These are phyloP conservation scores for Rhynchospora tenuis DNA, from an alignment of 176 grass and related monocot genomes.

Conservation along the genomic window DNA sequence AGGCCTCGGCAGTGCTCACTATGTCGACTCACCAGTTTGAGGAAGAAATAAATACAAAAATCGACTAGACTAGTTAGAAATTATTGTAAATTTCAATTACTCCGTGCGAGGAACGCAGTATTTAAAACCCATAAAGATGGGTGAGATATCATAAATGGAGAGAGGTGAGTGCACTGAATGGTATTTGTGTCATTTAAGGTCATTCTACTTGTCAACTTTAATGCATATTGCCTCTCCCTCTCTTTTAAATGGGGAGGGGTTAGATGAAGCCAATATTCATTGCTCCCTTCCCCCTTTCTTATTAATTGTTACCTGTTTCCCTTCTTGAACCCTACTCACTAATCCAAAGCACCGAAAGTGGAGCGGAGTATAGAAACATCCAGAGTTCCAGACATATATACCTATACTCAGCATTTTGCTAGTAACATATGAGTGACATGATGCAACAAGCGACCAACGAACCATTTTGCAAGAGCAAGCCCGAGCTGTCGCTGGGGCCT, in stretches of 20 bases:
- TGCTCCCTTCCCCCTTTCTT: constrained; percentile 27
- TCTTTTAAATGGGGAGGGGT: constrained; percentile 52
- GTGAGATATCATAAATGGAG: constrained; percentile 48
- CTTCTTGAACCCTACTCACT: constrained; percentile 63
- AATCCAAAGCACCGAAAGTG: constrained; percentile 33
- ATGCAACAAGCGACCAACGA: background rate
- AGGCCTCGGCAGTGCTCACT: background rate
- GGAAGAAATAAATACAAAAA: background rate
- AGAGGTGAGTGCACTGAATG: constrained; percentile 42
- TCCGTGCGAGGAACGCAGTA: background rate
- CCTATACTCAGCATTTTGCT: background rate
- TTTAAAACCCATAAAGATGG: background rate
- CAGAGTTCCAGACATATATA: background rate
- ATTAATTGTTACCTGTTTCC: constrained; percentile 38
- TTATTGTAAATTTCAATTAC: background rate
- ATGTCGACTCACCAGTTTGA: background rate
- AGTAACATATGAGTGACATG: background rate
- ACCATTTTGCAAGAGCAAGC: constrained; percentile 22
- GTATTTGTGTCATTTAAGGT: constrained; percentile 88
- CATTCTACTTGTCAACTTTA: constrained; percentile 77
- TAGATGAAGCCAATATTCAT: constrained; percentile 85
- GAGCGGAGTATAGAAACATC: constrained; percentile 3
- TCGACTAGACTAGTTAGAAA: background rate
- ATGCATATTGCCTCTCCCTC: constrained; percentile 61
- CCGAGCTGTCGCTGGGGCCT: constrained; percentile 66